Base-by-base conservation (phyloP, 108 stramenopile genomes). In the Ochromonas danica region DNA sequence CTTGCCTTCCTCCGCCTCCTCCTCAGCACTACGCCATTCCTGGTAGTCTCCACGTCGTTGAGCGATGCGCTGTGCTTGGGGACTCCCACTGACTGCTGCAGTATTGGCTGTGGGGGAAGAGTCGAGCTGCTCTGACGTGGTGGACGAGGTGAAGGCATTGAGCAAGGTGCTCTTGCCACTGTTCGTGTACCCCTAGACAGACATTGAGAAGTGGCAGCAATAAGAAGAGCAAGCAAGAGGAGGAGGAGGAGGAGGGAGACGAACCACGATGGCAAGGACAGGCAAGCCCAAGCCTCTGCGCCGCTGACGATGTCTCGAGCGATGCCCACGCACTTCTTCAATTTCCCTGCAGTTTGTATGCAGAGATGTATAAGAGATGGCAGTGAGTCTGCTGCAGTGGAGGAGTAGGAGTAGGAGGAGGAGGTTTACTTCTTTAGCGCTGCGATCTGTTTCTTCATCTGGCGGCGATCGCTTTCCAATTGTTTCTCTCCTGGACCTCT, bases 121-220 rank as follows among this genome's bases (percentile, higher is more conserved):
- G n/a, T n/a, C n/a, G n/a, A n/a, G n/a, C n/a, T n/a, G n/a, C n/a
- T n/a, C n/a, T n/a, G n/a, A n/a, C n/a, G n/a, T n/a, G n/a, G n/a
- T n/a, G n/a, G n/a, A n/a, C n/a, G n/a, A n/a, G n/a, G 94, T 95
- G 41, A 97, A 81, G 40, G 81, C 84, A 82, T 97, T 96, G 63
- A 97, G 86, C 70, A 97, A 81, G 3, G 93, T 93, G 27, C 89
- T 91, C 81, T 97, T 97, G 36, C 97, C 97, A 27, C 94, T 91
- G 86, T 97, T 97, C 1, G 97, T 97, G 82, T 97, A 97, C 10
- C 97, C 96, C n/a, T n/a, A n/a, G n/a, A n/a, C n/a, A n/a, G n/a
- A n/a, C n/a, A n/a, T n/a, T n/a, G n/a, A n/a, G n/a, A n/a, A n/a
- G n/a, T n/a, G n/a, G n/a, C n/a, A n/a, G n/a, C n/a, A n/a, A n/a